phyloP scores from a whole-genome alignment of 1,284 basidiomycete species.

The Filobasidium uniguttulatum region DNA sequence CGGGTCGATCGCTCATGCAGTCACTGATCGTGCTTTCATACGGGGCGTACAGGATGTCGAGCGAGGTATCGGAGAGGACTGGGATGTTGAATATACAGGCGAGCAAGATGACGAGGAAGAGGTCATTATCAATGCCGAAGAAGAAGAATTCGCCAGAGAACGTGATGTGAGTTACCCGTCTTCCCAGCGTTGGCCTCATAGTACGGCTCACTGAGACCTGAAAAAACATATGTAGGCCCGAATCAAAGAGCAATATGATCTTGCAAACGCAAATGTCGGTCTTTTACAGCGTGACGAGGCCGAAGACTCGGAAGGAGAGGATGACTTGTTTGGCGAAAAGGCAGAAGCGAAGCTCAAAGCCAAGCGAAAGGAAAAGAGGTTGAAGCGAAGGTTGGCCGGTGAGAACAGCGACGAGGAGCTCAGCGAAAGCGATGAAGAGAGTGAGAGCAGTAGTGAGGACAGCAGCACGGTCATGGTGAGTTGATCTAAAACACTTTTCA shows the following conservation, averaged over 20 bases:
- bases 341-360: conserved; percentile 3
- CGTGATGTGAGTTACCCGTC: conserved; percentile 6
- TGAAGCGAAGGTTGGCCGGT: conserved; percentile 7
- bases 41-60: conserved; percentile 8
- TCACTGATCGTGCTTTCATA: no score
- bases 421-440: conserved; percentile 10
- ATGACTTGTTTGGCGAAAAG: conserved; percentile 5
- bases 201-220: neutral
- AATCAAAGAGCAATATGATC: conserved; percentile 10
- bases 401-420: conserved; percentile 4
- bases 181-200: neutral
- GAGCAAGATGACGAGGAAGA: conserved; percentile 11
- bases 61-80: conserved; percentile 23
- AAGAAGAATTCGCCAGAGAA: conserved; percentile 14
- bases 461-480: neutral
- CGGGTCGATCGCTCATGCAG: no score
- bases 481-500: neutral
- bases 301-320: conserved; percentile 9
- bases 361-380: conserved; percentile 4
- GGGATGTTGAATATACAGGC: conserved; percentile 20
- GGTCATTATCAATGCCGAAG: conserved; percentile 7
- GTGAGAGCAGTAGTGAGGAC: conserved; percentile 5
- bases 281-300: conserved; percentile 10
- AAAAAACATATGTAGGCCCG: neutral
- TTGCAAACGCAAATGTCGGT: conserved; percentile 14